These are phyloP conservation scores for Xylaria sp. DNA, from an alignment of 2,329 filamentous ascomycete species.

Conservation along the genomic window DNA sequence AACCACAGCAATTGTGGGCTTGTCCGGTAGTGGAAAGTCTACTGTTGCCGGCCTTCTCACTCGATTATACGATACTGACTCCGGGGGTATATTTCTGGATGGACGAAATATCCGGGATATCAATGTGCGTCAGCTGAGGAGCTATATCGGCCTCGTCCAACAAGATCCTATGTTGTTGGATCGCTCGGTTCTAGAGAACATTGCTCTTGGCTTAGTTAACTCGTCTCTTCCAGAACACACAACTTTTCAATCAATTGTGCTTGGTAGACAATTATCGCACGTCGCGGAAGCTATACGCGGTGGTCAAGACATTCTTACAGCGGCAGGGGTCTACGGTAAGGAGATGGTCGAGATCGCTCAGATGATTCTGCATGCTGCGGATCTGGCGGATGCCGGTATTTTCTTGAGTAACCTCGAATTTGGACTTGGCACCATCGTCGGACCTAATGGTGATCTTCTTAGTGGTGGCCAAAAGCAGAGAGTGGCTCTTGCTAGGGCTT, in stretches of 20 bases:
- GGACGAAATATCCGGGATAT: conserved; percentile 60
- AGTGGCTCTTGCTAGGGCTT: conserved; percentile 59
- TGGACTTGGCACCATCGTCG: conserved; percentile 57
- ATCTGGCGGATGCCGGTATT: conserved; percentile 65
- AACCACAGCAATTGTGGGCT: conserved; percentile 61
- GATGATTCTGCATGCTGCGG: conserved; percentile 61
- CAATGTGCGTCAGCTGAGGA: conserved; percentile 56
- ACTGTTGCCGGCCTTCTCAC: conserved; percentile 65
- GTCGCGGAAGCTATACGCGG: conserved; percentile 63
- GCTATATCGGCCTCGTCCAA: conserved; percentile 49
- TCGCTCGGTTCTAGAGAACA: conserved; percentile 53
- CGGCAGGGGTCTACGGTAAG: conserved; percentile 57
- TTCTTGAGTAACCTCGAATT: conserved; percentile 62
- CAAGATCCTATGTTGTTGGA: conserved; percentile 51
- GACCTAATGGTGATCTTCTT: conserved; percentile 57
- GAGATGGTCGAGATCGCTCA: conserved; percentile 62
- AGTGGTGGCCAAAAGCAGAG: conserved; percentile 62
- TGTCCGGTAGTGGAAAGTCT: conserved; percentile 62
- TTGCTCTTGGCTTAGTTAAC: conserved; percentile 53
- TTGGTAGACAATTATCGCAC: conserved; percentile 60
- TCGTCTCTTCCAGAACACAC: conserved; percentile 47
- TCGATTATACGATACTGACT: conserved; percentile 67
- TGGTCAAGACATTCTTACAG: conserved; percentile 60
- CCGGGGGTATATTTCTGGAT: conserved; percentile 60
- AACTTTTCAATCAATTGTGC: conserved; percentile 57